Conservation (phyloP, 768 basidiomycete species). For the Kwoniella dejecticola region DNA sequence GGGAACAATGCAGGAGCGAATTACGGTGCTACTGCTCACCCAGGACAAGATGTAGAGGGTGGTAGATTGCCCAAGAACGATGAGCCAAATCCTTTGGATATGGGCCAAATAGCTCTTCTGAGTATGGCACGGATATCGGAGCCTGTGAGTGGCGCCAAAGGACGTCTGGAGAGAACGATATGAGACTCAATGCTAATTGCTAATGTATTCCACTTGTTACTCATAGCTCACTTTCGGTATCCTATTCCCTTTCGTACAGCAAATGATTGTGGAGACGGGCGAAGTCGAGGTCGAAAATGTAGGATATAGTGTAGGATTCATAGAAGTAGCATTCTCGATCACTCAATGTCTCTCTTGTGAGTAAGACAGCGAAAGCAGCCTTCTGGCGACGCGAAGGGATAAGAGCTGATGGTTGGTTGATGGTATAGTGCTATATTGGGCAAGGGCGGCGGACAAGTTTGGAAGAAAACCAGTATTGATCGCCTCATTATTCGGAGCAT, state of each 20-base stretch:
- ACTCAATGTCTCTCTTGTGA: slow-evolving; percentile 29
- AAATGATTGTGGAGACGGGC: slow-evolving; percentile 35
- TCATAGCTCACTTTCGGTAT: slow-evolving; percentile 31
- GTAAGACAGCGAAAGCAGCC: not conserved
- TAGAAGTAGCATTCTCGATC: slow-evolving; percentile 30
- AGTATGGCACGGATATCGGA: slow-evolving; percentile 30
- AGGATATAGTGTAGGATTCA: slow-evolving; percentile 28
- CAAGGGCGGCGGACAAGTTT: slow-evolving; percentile 25
- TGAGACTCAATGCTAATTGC: not conserved
- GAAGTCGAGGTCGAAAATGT: slow-evolving; percentile 29
- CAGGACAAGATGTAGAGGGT: slow-evolving; percentile 2
- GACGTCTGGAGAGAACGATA: too few species aligned
- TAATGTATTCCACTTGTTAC: not conserved
- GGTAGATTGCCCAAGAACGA: not conserved
- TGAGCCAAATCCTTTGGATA: slow-evolving; percentile 24
- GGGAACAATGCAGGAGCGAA: not conserved
- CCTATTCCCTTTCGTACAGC: slow-evolving; percentile 31
- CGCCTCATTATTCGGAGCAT: slow-evolving; percentile 29
- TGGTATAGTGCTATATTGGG: slow-evolving; percentile 24
- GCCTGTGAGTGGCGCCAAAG: slow-evolving; percentile 21
- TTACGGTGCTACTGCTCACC: slow-evolving; percentile 9
- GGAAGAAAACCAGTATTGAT: slow-evolving; percentile 31
- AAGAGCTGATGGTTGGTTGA: not conserved
- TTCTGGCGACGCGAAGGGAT: not conserved
- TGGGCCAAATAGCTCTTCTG: slow-evolving; percentile 25